Evolutionary conservation across 495 filamentous ascomycete species (phyloP).

Genomic region (Podospora tetraspora): DNA sequence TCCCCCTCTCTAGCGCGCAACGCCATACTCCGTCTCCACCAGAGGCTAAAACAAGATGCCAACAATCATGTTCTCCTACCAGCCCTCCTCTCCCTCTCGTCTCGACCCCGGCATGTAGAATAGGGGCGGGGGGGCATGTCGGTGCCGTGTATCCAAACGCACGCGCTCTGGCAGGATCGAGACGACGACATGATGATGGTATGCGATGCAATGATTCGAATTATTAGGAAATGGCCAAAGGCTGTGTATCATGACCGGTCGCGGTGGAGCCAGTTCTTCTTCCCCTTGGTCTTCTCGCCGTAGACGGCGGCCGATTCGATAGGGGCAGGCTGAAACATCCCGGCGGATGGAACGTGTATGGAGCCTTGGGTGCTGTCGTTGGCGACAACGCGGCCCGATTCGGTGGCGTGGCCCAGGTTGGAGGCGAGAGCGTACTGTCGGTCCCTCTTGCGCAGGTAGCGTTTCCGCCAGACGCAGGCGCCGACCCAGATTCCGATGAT

Average conservation of each 20-base stretch:
- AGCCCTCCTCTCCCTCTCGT: neutral
- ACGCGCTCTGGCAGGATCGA: neutral
- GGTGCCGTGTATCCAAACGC: neutral
- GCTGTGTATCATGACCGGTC: conserved; percentile 30
- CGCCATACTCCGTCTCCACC: neutral
- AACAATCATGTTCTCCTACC: neutral
- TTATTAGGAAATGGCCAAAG: conserved; percentile 1
- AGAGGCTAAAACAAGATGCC: neutral
- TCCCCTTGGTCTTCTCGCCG: conserved; percentile 29
- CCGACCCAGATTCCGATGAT: conserved; percentile 50
- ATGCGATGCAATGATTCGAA: conserved; percentile 3
- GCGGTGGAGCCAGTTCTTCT: conserved; percentile 39
- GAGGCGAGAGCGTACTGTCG: conserved; percentile 45
- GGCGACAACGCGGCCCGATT: conserved; percentile 28
- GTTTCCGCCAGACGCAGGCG: conserved; percentile 48
- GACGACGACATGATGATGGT: neutral
- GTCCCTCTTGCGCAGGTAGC: conserved; percentile 49
- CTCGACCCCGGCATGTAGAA: neutral
- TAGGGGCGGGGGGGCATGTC: neutral
- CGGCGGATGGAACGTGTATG: conserved; percentile 25
- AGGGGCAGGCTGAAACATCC: conserved; percentile 32
- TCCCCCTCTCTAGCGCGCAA: neutral
- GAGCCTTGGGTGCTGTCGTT: conserved; percentile 26
- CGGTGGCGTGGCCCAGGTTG: conserved; percentile 26
- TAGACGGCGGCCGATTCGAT: conserved; percentile 26